phyloP scores from a whole-genome alignment of 495 filamentous ascomycete species.

The Penicillium bovifimosum region DNA sequence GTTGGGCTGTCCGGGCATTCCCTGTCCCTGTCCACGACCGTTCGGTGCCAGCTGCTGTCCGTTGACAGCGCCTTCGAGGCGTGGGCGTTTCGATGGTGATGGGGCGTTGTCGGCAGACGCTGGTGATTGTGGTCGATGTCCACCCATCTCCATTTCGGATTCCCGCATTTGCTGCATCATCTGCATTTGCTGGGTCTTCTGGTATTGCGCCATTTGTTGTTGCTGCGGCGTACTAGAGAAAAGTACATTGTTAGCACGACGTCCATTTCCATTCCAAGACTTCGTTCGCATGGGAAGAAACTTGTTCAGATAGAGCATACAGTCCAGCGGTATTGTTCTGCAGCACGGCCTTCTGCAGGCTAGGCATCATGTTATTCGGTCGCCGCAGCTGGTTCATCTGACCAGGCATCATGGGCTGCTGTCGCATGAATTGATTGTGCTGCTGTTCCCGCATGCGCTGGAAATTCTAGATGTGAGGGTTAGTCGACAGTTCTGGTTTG shows the following conservation, averaged over 20 bases:
- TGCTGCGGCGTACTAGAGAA: slow-evolving; percentile 43
- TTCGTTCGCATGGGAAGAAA: background rate
- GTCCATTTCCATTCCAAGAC: background rate
- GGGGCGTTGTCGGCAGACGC: slow-evolving; percentile 80
- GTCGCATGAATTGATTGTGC: slow-evolving; percentile 61
- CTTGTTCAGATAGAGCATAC: slow-evolving; percentile 26
- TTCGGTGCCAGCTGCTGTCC: slow-evolving; percentile 74
- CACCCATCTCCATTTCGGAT: slow-evolving; percentile 82
- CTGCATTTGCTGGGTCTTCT: slow-evolving; percentile 59
- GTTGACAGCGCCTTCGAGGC: slow-evolving; percentile 72
- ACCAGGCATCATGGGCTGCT: slow-evolving; percentile 66
- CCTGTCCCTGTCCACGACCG: slow-evolving; percentile 66
- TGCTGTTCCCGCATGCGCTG: slow-evolving; percentile 45
- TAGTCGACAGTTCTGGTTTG: slow-evolving; percentile 12
- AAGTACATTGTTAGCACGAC: slow-evolving; percentile 15
- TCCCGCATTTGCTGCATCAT: slow-evolving; percentile 74
- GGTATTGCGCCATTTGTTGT: slow-evolving; percentile 53
- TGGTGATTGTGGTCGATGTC: slow-evolving; percentile 74
- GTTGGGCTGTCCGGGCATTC: slow-evolving; percentile 65
- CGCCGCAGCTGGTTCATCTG: slow-evolving; percentile 51
- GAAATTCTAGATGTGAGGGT: slow-evolving; percentile 28
- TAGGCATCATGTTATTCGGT: slow-evolving; percentile 40
- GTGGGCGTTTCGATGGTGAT: slow-evolving; percentile 87
- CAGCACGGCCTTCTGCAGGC: slow-evolving; percentile 68
- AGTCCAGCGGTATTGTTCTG: slow-evolving; percentile 57